Evolutionary conservation across 805 yeast species (phyloP), one percentile per base, ranked within the genome.

Genomic region (Pichia insulana): DNA sequence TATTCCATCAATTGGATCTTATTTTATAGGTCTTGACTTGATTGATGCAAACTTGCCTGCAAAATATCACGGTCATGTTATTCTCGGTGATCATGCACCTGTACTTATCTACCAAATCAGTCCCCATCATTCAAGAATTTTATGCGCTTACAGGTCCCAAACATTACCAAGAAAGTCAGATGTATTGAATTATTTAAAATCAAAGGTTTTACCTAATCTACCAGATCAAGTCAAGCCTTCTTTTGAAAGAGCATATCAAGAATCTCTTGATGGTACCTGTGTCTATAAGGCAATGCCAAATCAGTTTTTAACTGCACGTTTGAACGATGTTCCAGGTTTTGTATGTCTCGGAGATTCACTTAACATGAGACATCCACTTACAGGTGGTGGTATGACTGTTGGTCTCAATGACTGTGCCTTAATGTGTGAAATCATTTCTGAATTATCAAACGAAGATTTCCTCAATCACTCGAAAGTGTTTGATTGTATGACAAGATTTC

Each of bases 341-440:
- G 69, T 92, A 30, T 71, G 90, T 51, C 58, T 92, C 30, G 98
- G 98, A 38, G 98, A 92, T 61, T 85, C 98, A 2, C 70, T 89
- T 52, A 92, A 92, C 62, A 92, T 92, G 97, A 75, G 98, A 60
- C 98, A 92, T 61, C 98, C 98, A 22, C 73, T 92, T 47, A 92
- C 97, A 1, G 98, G 98, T 41, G 98, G 98, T 50, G 98, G 98
- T 47, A 92, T 92, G 98, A 88, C 97, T 20, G 98, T 92, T 34
- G 97, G 96, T 2, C 68, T 92, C 46, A 84, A 80, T 57, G 98
- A 92, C 62, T 84, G 86, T 4, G 82, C 73, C 0, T 58, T 83
- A 28, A 69, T 88, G 36, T 77, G 84, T 16, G 71, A 74, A 51
- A 63, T 84, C 32, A 68, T 92, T 40, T 68, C 76, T 8, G 75